These are phyloP conservation scores for Elsinoe ampelina DNA, from an alignment of 2,329 filamentous ascomycete genomes.

Conservation along the genomic window DNA sequence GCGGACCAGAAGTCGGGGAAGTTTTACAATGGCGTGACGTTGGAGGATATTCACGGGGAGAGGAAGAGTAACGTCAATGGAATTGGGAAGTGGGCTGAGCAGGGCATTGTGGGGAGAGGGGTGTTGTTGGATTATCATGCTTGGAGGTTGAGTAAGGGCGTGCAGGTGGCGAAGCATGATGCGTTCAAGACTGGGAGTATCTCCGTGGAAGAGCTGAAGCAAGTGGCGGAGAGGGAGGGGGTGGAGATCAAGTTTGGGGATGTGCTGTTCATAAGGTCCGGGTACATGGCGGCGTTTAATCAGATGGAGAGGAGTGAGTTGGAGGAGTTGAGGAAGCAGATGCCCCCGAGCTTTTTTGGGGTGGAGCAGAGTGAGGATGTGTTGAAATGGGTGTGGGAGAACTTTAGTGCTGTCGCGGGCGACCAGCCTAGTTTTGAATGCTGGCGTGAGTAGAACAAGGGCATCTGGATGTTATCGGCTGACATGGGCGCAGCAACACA, in stretches of 20 bases:
- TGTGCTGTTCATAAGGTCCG: slow-evolving; percentile 41
- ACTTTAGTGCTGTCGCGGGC: slow-evolving; percentile 30
- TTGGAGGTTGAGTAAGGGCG: slow-evolving; percentile 34
- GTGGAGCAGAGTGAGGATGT: slow-evolving; percentile 39
- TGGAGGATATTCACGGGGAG: slow-evolving; percentile 33
- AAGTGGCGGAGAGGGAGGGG: slow-evolving; percentile 38
- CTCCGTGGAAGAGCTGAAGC: slow-evolving; percentile 32
- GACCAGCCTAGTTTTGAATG: slow-evolving; percentile 32
- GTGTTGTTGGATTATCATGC: slow-evolving; percentile 46
- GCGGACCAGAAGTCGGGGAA: slow-evolving; percentile 37
- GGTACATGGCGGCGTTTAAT: slow-evolving; percentile 37
- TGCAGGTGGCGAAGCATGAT: slow-evolving; percentile 21
- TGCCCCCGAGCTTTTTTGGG: slow-evolving; percentile 39
- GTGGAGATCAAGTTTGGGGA: slow-evolving; percentile 48
- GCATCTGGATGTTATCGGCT: not conserved
- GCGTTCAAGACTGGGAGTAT: slow-evolving; percentile 30
- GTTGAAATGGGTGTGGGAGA: slow-evolving; percentile 34
- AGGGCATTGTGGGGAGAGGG: slow-evolving; percentile 48
- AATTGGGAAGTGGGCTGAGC: slow-evolving; percentile 40
- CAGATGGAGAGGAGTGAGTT: slow-evolving; percentile 32
- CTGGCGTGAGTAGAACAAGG: slow-evolving; percentile 22
- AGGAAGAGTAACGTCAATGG: slow-evolving; percentile 33
- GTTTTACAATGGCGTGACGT: slow-evolving; percentile 31
- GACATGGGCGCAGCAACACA: slow-evolving; percentile 22
- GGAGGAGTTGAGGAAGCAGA: slow-evolving; percentile 27